A percentile compares a stretch with the other conserved stretches of the same genome.
Conservation (phyloP, 805 yeast species). For the Nakazawaea wickerhamii region DNA sequence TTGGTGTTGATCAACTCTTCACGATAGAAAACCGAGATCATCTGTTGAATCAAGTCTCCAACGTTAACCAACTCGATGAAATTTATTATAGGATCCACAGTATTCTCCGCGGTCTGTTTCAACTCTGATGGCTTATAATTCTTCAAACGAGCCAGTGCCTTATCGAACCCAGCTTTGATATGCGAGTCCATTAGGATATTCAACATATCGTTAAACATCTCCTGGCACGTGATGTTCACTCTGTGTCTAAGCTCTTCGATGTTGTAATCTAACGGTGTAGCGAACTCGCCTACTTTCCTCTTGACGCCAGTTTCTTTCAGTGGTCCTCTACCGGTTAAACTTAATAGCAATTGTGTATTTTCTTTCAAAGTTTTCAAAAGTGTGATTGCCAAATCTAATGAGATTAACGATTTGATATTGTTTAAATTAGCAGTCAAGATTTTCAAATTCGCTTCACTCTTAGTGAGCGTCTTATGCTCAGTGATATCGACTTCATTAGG, state of each 20-base stretch:
- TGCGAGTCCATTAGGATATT: conserved; percentile 65
- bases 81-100: conserved; percentile 78
- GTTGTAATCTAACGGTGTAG: conserved; percentile 16
- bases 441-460: conserved; percentile 75
- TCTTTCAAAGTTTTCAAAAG: conserved; percentile 64
- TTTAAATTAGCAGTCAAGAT: conserved; percentile 70
- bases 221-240: conserved; percentile 36
- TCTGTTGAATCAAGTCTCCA: conserved; percentile 89
- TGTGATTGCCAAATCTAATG: conserved; percentile 72
- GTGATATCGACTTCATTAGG: conserved; percentile 18
- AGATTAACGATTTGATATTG: conserved; percentile 69
- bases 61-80: conserved; percentile 89
- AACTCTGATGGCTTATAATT: conserved; percentile 59
- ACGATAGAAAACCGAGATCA: conserved; percentile 85
- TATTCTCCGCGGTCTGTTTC: conserved; percentile 19
- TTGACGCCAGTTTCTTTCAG: conserved; percentile 14
- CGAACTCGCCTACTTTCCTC: conserved; percentile 1
- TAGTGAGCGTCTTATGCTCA: conserved; percentile 38
- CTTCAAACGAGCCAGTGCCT: conserved; percentile 65
- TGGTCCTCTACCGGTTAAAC: conserved; percentile 27
- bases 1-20: conserved; percentile 62
- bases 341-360: conserved; percentile 53
- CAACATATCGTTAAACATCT: conserved; percentile 64
- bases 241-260: conserved; percentile 29
- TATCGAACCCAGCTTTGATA: conserved; percentile 77